Conservation (phyloP, 768 basidiomycete species). For the Clitopilus passeckerianus region DNA sequence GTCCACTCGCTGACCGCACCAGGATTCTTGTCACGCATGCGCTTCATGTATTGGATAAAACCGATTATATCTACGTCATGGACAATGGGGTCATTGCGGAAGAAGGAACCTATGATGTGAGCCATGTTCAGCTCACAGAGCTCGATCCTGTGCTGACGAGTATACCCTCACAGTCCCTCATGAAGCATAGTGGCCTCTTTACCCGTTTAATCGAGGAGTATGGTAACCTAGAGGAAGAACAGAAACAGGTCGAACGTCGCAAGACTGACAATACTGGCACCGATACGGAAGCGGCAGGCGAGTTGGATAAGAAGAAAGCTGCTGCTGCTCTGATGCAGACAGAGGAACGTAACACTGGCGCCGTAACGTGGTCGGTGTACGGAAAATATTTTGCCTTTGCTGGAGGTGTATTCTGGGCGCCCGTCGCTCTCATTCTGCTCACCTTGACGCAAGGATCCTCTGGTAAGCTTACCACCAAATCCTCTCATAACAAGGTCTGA, state of each 20-base stretch:
- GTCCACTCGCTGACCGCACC: slow-evolving; percentile 50
- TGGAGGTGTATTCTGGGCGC: slow-evolving; percentile 43
- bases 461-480: slow-evolving; percentile 26
- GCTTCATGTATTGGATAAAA: slow-evolving; percentile 49
- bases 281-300: neutral
- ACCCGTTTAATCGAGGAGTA: slow-evolving; percentile 53
- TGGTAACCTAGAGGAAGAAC: slow-evolving; percentile 33
- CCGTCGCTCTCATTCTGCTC: slow-evolving; percentile 39
- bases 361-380: slow-evolving; percentile 47
- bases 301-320: slow-evolving; percentile 19
- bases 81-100: slow-evolving; percentile 55
- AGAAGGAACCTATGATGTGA: slow-evolving; percentile 56
- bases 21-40: slow-evolving; percentile 63
- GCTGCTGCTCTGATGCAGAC: slow-evolving; percentile 38
- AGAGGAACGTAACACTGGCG: slow-evolving; percentile 55
- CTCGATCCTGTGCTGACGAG: neutral
- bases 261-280: slow-evolving; percentile 11
- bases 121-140: slow-evolving; percentile 1
- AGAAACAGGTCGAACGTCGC: slow-evolving; percentile 20
- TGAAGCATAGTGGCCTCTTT: slow-evolving; percentile 38
- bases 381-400: slow-evolving; percentile 39
- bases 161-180: slow-evolving; percentile 30
- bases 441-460: slow-evolving; percentile 42
- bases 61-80: slow-evolving; percentile 63
- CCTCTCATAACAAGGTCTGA: neutral